A percentile compares a stretch with the other conserved stretches of the same genome.
phyloP scores from a whole-genome alignment of 2,329 filamentous ascomycete genomes.

The Clarireedia hainanense region DNA sequence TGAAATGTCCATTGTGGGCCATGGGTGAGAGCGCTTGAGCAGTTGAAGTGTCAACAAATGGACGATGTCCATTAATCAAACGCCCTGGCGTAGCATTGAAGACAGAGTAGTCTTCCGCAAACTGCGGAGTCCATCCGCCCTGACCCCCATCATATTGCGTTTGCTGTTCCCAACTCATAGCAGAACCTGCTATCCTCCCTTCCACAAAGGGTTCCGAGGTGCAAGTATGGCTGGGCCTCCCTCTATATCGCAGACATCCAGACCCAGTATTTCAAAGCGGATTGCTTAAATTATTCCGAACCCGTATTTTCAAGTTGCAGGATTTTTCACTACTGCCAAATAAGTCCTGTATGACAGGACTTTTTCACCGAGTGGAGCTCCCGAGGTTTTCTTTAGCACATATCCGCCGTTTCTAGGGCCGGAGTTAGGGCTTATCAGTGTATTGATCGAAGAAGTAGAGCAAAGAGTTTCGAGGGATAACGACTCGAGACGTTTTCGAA shows the following conservation, averaged over 20 bases:
- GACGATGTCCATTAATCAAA: constrained; percentile 31
- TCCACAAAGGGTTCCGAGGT: not conserved
- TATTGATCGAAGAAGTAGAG: not conserved
- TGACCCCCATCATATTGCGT: constrained; percentile 40
- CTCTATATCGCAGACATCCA: constrained; percentile 8
- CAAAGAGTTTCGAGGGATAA: constrained; percentile 1
- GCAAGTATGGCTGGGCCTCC: constrained; percentile 1
- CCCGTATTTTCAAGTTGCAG: no score
- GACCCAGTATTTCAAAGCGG: not conserved
- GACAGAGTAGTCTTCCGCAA: constrained; percentile 58
- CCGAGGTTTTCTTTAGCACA: constrained; percentile 6
- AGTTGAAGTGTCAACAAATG: constrained; percentile 23
- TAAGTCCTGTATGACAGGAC: not conserved
- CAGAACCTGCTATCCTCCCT: constrained; percentile 29
- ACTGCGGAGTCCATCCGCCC: constrained; percentile 50
- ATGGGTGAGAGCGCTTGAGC: constrained; percentile 16
- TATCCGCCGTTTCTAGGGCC: not conserved
- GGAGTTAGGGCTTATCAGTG: not conserved
- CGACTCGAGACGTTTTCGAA: constrained; percentile 4
- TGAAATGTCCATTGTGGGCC: constrained; percentile 42
- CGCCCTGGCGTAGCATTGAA: constrained; percentile 58
- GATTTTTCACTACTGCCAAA: no score
- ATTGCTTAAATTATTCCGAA: not conserved
- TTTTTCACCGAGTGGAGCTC: constrained; percentile 7
- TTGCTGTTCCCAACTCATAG: constrained; percentile 56